A percentile compares a stretch with the other conserved stretches of the same genome.
These are phyloP conservation scores for Sphaerulina musiva DNA, from an alignment of 2,329 filamentous ascomycete genomes.

Conservation along the genomic window DNA sequence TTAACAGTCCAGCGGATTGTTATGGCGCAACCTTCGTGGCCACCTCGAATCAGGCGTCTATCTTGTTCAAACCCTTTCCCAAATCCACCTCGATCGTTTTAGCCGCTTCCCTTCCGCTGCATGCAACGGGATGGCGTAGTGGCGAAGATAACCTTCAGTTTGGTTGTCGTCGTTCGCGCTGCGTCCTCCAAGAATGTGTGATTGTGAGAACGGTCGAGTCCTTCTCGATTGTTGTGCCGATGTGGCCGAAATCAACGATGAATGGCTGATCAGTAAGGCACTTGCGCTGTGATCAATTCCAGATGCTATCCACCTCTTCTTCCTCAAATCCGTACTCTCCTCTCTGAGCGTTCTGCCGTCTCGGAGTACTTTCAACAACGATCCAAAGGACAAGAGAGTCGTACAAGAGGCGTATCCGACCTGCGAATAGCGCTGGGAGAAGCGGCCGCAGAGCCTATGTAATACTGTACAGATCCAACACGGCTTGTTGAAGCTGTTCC, in stretches of 20 bases:
- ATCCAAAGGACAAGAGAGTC: background rate
- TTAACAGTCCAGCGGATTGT: background rate
- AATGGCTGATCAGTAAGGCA: too few species aligned
- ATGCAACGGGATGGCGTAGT: background rate
- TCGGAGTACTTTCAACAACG: background rate
- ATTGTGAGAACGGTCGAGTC: background rate
- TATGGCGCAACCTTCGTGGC: background rate
- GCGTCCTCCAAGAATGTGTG: background rate
- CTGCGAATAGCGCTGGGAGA: slow-evolving; percentile 5
- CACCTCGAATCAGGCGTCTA: background rate
- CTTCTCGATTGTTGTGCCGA: background rate
- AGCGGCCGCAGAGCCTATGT: background rate
- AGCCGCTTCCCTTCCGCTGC: background rate
- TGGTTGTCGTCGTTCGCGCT: background rate
- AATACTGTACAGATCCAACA: background rate
- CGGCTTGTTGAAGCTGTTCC: background rate
- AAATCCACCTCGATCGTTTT: background rate
- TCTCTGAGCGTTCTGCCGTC: background rate
- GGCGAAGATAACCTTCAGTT: background rate
- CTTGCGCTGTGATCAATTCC: background rate
- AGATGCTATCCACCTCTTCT: background rate
- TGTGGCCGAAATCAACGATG: background rate
- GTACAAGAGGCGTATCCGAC: background rate
- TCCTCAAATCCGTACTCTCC: background rate
- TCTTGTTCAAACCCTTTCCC: background rate